Evolutionary conservation across 1,284 basidiomycete species (phyloP).

Genomic region (Ustilago cynodontis): DNA sequence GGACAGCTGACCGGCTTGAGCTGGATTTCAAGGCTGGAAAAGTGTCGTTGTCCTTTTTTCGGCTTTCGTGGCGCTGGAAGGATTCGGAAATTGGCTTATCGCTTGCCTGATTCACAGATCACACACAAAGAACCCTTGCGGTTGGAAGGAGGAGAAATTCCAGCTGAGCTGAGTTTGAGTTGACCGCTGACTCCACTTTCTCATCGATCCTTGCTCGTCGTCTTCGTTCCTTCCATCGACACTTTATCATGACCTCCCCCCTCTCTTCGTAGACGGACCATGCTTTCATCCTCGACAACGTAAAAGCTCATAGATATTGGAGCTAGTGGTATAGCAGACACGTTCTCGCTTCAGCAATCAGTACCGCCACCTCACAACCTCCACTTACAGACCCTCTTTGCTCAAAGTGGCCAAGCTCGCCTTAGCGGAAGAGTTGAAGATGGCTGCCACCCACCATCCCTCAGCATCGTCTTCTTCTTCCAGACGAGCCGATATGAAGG

Average conservation of each 20-base stretch:
- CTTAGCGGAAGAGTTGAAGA: neutral
- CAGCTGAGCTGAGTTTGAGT: conserved; percentile 9
- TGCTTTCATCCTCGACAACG: neutral
- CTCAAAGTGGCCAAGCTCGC: neutral
- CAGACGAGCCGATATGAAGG: conserved; percentile 6
- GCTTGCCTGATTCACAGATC: too few species aligned
- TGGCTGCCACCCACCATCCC: conserved; percentile 15
- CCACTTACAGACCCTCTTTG: conserved; percentile 4
- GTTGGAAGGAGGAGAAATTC: conserved; percentile 11
- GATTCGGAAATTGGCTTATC: conserved; percentile 14
- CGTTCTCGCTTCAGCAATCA: neutral
- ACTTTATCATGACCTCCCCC: neutral
- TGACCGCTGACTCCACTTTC: conserved; percentile 18
- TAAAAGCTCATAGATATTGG: neutral
- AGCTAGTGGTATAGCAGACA: conserved; percentile 2
- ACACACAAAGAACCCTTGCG: conserved; percentile 7
- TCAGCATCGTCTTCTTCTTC: conserved; percentile 15
- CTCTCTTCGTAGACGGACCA: neutral
- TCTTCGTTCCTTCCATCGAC: neutral
- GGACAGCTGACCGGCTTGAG: conserved; percentile 5
- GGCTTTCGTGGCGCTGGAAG: conserved; percentile 28
- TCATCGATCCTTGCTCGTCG: neutral
- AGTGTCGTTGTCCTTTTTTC: conserved; percentile 15
- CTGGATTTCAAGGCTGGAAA: neutral
- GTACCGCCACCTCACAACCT: conserved; percentile 11